Evolutionary conservation across 2,329 filamentous ascomycete genomes (phyloP), one percentile per base, ranked within the genome.

Genomic region (Fusarium sp.): DNA sequence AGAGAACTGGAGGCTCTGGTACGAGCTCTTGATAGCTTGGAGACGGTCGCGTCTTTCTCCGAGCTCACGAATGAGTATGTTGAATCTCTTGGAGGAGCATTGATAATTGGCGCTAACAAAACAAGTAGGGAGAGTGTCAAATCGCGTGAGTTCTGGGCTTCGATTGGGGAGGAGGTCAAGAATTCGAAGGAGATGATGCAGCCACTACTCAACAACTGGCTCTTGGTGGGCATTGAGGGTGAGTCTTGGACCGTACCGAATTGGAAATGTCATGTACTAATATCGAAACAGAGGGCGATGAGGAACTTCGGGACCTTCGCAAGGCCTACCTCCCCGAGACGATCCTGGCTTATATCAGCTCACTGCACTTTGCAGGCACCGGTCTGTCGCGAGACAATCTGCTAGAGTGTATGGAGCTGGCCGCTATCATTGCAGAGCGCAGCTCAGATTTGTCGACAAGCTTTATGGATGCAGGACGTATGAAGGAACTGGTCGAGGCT

Each of bases 351-450:
- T 97, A 96, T 77, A 88, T 96, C 76, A 90, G 87, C 73, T 90
- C 91, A 1, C 83, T 98, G 54, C 91, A 96, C 77, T 91, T 91
- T 75, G 91, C 91, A 0, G 93, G 93, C 4, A 89, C 89, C 50
- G 85, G 88, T 53, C 82, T 96, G 44, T 90, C 89, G 49, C 89
- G 93, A 44, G 92, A 95, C 63, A 87, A 91, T 70, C 84, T 97
- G 16, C 85, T 96, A 25, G 90, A 95, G 76, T 92, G 90, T 74
- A 95, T 99, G 91, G 92, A 97, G 64, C 83, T 99, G 14, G 90
- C 93, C 1, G 89, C 90, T 1, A 77, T 89, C 2, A 86, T 97
- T 55, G 93, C 95, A 2, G 89, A 91, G 61, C 87, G 89, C 69
- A 86, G 85, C 65, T 89, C 89, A 23, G 89, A 90, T 70, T 79